phyloP scores from a whole-genome alignment of 83 land plant genomes.

The Isoetes engelmannii region DNA sequence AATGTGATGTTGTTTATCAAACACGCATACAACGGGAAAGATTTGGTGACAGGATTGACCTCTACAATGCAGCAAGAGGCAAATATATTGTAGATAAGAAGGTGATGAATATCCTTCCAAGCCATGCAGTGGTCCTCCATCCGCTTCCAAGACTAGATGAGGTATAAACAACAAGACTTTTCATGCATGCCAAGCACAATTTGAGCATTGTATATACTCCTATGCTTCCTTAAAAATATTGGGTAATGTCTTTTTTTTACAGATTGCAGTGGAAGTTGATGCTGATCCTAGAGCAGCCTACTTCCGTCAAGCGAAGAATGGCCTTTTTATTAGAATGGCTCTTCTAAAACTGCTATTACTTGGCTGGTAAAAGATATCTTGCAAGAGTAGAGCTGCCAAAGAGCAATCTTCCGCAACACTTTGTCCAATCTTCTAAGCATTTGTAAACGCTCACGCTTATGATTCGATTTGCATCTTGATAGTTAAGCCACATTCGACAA shows the following conservation, averaged over 20 bases:
- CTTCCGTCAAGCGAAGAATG: conserved; percentile 96
- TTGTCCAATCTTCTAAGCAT: too few species aligned
- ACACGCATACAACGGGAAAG: conserved; percentile 93
- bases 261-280: conserved; percentile 96
- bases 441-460: too few species aligned
- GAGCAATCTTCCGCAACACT: too few species aligned
- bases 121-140: conserved; percentile 88
- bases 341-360: conserved; percentile 78
- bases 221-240: not conserved
- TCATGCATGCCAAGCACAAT: too few species aligned
- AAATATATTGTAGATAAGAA: conserved; percentile 75
- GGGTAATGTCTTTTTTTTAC: conserved; percentile 13
- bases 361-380: conserved; percentile 86
- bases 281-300: conserved; percentile 91
- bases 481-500: too few species aligned
- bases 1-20: conserved; percentile 95
- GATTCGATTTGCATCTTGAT: too few species aligned
- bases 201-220: not conserved
- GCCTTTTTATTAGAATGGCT: conserved; percentile 96
- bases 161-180: too few species aligned
- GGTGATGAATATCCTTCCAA: conserved; percentile 59
- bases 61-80: conserved; percentile 87
- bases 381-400: too few species aligned
- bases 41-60: conserved; percentile 86
- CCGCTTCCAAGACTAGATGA: conserved; percentile 98